Base-by-base conservation (phyloP, 2,329 filamentous ascomycete genomes). In the Nothopassalora personata region DNA sequence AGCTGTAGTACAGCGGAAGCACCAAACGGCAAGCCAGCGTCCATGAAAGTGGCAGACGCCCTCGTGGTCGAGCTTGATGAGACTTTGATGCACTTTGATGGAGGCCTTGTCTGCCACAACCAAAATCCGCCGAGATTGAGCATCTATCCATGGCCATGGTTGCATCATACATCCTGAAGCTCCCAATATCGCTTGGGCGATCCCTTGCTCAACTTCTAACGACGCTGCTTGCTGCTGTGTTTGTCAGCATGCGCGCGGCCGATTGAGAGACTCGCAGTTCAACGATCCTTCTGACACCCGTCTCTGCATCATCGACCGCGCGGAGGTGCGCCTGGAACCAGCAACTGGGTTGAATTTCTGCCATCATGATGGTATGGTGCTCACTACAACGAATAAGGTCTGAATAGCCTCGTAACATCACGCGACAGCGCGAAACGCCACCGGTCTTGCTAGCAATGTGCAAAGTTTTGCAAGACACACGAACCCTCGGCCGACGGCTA, bases 51-150 rank as follows among this genome's bases (percentile, higher is more conserved):
- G 36, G 34, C 36, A 27, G 9, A 7, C n/a, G 15, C n/a, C 1
- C 2, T 23, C 43, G n/a, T 54, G 56, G 53, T 54, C 46, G 58
- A 60, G 56, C 56, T 50, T 58, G 57, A 64, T 54, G 59, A 61
- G 54, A 45, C 46, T 51, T 54, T 61, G 23, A 28, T 39, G 18
- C 23, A 28, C 23, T 54, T 28, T 36, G 52, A 18, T 43, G 23
- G 28, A 18, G 31, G 13, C 36, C 43, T 49, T 36, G 23, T 18
- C 18, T 23, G 19, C 46, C 46, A 33, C 43, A 54, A 19, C 30
- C 53, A 51, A 2, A 30, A 56, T 36, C 34, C 48, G 50, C 61
- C 61, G 61, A 63, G 59, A 63, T 63, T 61, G 51, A 50, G 33
- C n/a, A 18, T 9, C 45, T 11, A 19, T 23, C 45, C 53, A 53